Evolutionary conservation across 2,329 filamentous ascomycete species (phyloP).

Genomic region (Simplicillium sp.): DNA sequence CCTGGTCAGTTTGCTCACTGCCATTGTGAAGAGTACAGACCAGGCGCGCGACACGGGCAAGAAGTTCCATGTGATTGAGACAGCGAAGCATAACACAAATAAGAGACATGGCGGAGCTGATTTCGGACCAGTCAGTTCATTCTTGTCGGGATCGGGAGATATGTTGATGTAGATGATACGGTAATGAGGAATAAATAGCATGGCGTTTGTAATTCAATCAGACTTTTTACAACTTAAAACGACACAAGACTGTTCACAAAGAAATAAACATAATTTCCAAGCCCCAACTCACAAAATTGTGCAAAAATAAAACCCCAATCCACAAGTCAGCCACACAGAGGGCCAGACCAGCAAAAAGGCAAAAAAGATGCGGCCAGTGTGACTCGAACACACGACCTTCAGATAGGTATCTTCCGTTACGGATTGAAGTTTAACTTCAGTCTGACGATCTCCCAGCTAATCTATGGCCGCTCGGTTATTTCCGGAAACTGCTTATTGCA

Average conservation of each 20-base stretch:
- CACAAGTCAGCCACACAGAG: too few species aligned
- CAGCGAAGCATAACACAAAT: constrained; percentile 13
- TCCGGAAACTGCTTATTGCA: constrained; percentile 2
- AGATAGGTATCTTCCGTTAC: constrained; percentile 14
- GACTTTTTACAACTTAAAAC: not conserved
- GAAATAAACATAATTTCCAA: too few species aligned
- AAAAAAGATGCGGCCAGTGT: constrained; percentile 15
- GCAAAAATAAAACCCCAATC: too few species aligned
- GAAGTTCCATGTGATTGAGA: constrained; percentile 57
- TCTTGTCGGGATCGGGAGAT: constrained; percentile 18
- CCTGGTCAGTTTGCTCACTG: constrained; percentile 66
- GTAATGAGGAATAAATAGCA: constrained; percentile 1
- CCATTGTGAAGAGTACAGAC: constrained; percentile 63
- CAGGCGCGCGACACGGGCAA: constrained; percentile 65
- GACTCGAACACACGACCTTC: constrained; percentile 21
- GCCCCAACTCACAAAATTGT: too few species aligned
- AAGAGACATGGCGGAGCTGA: constrained; percentile 12
- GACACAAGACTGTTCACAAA: too few species aligned
- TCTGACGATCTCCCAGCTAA: constrained; percentile 19
- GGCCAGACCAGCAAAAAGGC: not conserved
- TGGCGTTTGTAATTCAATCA: constrained; percentile 5
- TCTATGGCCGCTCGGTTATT: constrained; percentile 14
- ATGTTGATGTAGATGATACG: constrained; percentile 16
- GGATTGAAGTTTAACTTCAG: constrained; percentile 16
- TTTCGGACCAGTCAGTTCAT: constrained; percentile 13